Evolutionary conservation across 2,329 filamentous ascomycete species (phyloP), one percentile per base, ranked within the genome.

Genomic region (Clonostachys chloroleuca): DNA sequence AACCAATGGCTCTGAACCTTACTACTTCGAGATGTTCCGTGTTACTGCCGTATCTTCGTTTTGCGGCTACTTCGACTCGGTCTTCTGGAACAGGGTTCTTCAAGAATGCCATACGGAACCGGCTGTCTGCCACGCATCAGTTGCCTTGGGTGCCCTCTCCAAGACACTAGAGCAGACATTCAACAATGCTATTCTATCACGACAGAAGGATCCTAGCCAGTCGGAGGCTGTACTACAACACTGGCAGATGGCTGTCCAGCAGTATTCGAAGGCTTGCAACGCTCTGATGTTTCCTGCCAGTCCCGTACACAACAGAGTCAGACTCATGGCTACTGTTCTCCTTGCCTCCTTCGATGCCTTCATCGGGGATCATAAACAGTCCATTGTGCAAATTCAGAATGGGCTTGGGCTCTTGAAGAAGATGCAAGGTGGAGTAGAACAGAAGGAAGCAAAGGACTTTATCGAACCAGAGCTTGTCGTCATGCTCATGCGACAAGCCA

Each of bases 321-420:
- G 73, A 43, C 69, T 86, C n/a, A 84, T 86, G 72, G 77, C 80
- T 14, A 83, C 75, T 45, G 78, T 87, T 35, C 66, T 87, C 36
- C 70, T 87, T 43, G 79, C 81, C n/a, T 85, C 80, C 60, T 86
- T 86, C 51, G 82, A 87, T 60, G 84, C 80, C 2, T 84, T 85
- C 55, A 77, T 83, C 33, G 81, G 81, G 16, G 76, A 84, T 50
- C 81, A 84, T 56, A 76, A 70, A 52, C 77, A 80, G 52, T 81
- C 81, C 39, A 84, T 85, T 44, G 56, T 62, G 13, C 81, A 84
- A 56, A 83, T 85, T 39, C 81, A 84, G 56, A 74, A 64, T 6
- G 81, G 81, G 1, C 66, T 85, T 18, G 61, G 66, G 5, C 60
- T 84, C 3, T 61, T 84, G 14, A 77, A 83, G 45, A 70, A 72